Base-by-base conservation (phyloP, 306 rosid species). In the Hippophae gyantsensis region DNA sequence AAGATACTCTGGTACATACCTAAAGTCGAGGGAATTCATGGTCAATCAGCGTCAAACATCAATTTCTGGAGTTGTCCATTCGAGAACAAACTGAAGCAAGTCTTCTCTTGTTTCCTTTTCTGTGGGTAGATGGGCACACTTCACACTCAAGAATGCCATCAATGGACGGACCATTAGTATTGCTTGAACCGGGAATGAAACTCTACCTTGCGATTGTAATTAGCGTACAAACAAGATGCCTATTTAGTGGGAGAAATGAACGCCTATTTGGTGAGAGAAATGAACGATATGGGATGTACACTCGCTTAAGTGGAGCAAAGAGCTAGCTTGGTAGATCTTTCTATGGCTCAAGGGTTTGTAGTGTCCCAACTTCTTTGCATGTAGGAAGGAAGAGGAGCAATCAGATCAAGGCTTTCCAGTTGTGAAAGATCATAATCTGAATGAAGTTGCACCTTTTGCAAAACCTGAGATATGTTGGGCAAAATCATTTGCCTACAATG, bases 301-400 rank as follows among this genome's bases (percentile, higher is more conserved):
- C 38, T 32, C 38, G 38, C 3, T 32, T 13, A n/a, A 38, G 61
- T 65, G 25, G 6, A n/a, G 38, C 38, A 32, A 7, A 18, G 10
- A 40, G 13, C 48, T 40, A n/a, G 38, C 61, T 62, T 46, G 13
- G 42, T 64, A 41, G 40, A 14, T 45, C 14, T 44, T 58, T 43
- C 41, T 48, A 23, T 40, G 44, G 58, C 72, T 72, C 64, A 76
- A 54, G 74, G 67, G 69, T 72, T 78, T 7, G 74, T 79, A 56
- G 85, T 64, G 54, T 80, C 84, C 98, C 98, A 87, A 76, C 96
- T 92, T 72, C 58, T 83, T 83, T 78, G 84, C 98, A 87, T 92
- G 80, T 72, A 83, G 13, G 75, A 68, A 69, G 98, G 93, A 76
- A 87, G 64, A 69, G 79, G 74, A 8, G 95, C 93, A 6, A 65